Base-by-base conservation (phyloP, 768 basidiomycete genomes). In the Cantharellus cinnabarinus region DNA sequence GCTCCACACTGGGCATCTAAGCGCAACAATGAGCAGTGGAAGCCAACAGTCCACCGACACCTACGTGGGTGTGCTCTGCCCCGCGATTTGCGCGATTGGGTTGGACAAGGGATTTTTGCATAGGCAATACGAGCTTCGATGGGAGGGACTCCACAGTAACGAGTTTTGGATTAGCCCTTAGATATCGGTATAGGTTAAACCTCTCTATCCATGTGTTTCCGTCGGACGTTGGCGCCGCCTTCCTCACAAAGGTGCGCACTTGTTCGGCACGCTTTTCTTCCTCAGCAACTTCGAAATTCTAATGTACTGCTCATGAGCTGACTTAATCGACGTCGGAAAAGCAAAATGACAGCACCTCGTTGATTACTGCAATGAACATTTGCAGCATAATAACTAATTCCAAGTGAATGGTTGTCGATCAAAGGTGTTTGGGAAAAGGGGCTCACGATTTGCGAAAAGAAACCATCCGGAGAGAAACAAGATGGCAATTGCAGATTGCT, bases 351-450 rank as follows among this genome's bases (percentile, higher is more conserved):
- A 54, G 34, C 63, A 70, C 70, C 65, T 93, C 90, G 66, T 91
- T 88, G 74, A 95, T 90, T 51, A 94, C 90, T 41, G 94, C 94
- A 65, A 98, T 88, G 73, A 97, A 95, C 82, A 97, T 85, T 67
- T 94, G 90, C 55, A 94, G 68, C 4, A 94, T 76, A 65, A 94
- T 88, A 74, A 89, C 91, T 93, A 56, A 5, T 7, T 53, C 50
- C 10, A 41, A 39, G 41, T 44, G 40, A 39, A 40, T 44, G 51
- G 20, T 1, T 4, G 50, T 51, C n/a, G 57, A 60, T 10, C 56
- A 42, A 14, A 37, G 20, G 41, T 29, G 58, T 20, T 48, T 29
- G 20, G 53, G 56, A n/a, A 41, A 42, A 41, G 52, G 34, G 29
- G 74, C 89, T 65, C 63, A 91, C 89, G 93, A 68, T 90, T 91